Conservation (phyloP, 345 rosid genomes). For the Citrus medica region DNA sequence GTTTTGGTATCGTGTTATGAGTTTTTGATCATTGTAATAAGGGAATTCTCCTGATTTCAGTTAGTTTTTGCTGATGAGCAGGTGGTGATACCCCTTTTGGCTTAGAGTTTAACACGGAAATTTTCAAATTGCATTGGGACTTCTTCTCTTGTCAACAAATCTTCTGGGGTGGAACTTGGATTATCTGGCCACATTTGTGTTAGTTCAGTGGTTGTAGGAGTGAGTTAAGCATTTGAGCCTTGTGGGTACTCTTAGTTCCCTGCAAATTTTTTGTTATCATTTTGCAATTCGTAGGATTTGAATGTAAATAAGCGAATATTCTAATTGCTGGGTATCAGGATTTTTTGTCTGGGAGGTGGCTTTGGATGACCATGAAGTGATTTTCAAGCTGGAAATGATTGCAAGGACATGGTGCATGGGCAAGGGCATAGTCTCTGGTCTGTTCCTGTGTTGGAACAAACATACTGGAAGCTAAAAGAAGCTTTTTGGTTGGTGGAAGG, state of each 20-base stretch:
- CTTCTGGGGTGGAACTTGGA: conserved; percentile 9
- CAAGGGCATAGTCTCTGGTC: conserved; percentile 50
- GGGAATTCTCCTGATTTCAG: conserved; percentile 19
- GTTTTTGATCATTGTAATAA: conserved; percentile 16
- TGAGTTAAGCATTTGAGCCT: conserved; percentile 9
- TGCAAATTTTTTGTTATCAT: background rate
- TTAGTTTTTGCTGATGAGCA: conserved; percentile 27
- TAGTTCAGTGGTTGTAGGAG: conserved; percentile 12
- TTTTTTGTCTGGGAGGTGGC: conserved; percentile 20
- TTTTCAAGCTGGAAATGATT: conserved; percentile 41
- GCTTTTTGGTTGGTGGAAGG: conserved; percentile 24
- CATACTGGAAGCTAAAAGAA: conserved; percentile 27
- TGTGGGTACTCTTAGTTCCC: background rate
- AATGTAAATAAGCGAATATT: conserved; percentile 12
- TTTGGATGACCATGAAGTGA: conserved; percentile 26
- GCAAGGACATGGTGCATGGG: conserved; percentile 55
- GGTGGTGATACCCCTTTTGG: conserved; percentile 16
- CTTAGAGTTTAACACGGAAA: background rate
- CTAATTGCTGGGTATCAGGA: conserved; percentile 17
- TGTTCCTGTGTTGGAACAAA: conserved; percentile 58
- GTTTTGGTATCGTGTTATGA: conserved; percentile 14
- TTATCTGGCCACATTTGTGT: conserved; percentile 12
- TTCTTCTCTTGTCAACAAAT: conserved; percentile 17
- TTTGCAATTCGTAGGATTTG: background rate
- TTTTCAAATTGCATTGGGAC: conserved; percentile 3